Evolutionary conservation across 1,139 yeast genomes (phyloP).

Genomic region (Scheffersomyces segobiensis): DNA sequence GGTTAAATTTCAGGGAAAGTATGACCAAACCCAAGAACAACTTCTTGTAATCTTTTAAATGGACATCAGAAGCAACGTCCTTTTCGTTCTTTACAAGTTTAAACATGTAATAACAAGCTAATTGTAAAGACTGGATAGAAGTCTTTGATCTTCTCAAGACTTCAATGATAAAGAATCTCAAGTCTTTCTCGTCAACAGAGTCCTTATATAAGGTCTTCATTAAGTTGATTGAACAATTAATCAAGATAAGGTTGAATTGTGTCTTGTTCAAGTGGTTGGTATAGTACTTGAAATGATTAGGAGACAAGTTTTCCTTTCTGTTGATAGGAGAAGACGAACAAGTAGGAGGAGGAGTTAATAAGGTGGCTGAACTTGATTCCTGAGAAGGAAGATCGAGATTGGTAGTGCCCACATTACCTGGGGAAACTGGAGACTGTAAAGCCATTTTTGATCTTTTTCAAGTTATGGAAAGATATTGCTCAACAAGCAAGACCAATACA

Average conservation of each 20-base stretch:
- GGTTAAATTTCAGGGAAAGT: constrained; percentile 69
- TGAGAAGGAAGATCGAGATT: constrained; percentile 2
- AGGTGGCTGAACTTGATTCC: constrained; percentile 1
- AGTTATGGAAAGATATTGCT: not conserved
- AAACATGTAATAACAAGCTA: constrained; percentile 63
- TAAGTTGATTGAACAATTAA: constrained; percentile 39
- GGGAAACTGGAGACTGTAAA: constrained; percentile 11
- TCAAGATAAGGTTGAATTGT: constrained; percentile 43
- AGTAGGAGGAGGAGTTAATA: constrained; percentile 20
- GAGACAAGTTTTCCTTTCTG: constrained; percentile 17
- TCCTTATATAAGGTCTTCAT: constrained; percentile 36
- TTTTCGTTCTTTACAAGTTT: constrained; percentile 34
- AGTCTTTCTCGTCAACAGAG: constrained; percentile 21
- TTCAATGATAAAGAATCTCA: constrained; percentile 57
- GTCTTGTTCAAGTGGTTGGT: constrained; percentile 39
- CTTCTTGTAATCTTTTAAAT: constrained; percentile 57
- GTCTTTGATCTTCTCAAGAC: constrained; percentile 69
- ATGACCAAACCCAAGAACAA: constrained; percentile 67
- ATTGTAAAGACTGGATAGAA: constrained; percentile 63
- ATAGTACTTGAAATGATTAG: constrained; percentile 44
- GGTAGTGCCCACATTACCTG: constrained; percentile 2
- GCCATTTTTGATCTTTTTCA: constrained; percentile 4
- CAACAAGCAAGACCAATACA: not conserved
- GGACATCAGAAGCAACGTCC: constrained; percentile 7
- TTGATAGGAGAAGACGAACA: constrained; percentile 14